Evolutionary conservation across 768 basidiomycete species (phyloP), one percentile per base, ranked within the genome.

Genomic region (Leccinum uliginosum): DNA sequence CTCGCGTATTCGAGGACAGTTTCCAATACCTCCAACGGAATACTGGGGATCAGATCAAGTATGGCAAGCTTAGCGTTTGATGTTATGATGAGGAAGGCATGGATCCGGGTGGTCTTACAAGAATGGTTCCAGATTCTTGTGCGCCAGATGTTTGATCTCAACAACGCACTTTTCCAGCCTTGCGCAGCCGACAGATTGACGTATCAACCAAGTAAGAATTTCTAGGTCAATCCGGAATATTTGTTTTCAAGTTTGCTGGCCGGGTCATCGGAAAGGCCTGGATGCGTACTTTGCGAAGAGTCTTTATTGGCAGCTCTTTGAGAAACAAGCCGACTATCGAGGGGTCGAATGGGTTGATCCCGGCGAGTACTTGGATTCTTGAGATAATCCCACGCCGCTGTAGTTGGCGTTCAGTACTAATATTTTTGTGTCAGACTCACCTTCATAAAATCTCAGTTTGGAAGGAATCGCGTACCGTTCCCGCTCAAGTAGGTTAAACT

Each of bases 41-140:
- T 70, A 85, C 84, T 4, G 95, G 94, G 35, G 95, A 98, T 27
- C 93, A 98, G 72, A 92, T 98, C 77, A 98, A 98, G 73, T 88
- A 93, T 67, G 96, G 97, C 61, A 99, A 99, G 71, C 84, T 99
- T 54, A 97, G 89, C 67, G 86, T 98, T 56, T 87, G 94, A 51
- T 99, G 97, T 76, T 92, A 93, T 65, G 89, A 93, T 56, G 97
- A 99, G 67, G 97, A 98, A 68, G 97, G 97, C 51, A 93, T 99
- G 21, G 97, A 98, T 68, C 97, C 97, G 1, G 97, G 97, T 21
- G 97, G 97, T 62, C 91, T 99, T 32, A 97, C 97, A 8, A 57
- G 95, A 98, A 75, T 98, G 95, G 94, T 98, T 94, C 86, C 91
- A 94, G 65, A 96, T 96, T 51, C 84, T 99, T 17, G 95, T 96